phyloP scores from a whole-genome alignment of 2,329 filamentous ascomycete species.

The Claviceps sp. region DNA sequence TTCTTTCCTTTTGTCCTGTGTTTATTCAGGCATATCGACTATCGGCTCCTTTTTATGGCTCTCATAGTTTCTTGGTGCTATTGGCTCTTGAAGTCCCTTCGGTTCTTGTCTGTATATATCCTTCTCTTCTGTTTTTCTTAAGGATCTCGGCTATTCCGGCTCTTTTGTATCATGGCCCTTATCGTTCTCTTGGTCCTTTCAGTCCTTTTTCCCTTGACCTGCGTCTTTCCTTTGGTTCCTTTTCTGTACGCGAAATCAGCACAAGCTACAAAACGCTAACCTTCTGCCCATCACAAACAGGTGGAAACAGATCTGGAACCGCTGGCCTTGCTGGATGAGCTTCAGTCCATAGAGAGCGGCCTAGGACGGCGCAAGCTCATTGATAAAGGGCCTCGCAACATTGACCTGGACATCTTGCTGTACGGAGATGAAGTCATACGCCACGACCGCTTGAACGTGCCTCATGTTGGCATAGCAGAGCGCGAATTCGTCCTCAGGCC shows the following conservation, averaged over 20 bases:
- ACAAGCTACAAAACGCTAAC: neutral
- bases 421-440: constrained; percentile 56
- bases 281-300: constrained; percentile 27
- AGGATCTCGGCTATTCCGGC: too few species aligned
- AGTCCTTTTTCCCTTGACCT: neutral
- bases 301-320: constrained; percentile 69
- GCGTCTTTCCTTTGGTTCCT: neutral
- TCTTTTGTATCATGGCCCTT: too few species aligned
- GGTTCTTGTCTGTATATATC: too few species aligned
- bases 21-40: too few species aligned
- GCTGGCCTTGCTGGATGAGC: constrained; percentile 58
- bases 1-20: too few species aligned
- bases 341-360: constrained; percentile 71
- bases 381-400: constrained; percentile 88
- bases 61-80: too few species aligned
- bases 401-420: constrained; percentile 84
- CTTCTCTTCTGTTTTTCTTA: too few species aligned
- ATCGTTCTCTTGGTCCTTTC: too few species aligned
- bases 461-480: constrained; percentile 75
- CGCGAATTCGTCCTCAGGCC: constrained; percentile 88
- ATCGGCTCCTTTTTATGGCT: too few species aligned
- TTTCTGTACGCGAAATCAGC: neutral
- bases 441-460: constrained; percentile 65
- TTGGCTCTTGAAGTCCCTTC: too few species aligned
- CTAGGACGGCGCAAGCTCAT: constrained; percentile 74